Evolutionary conservation across 2,329 filamentous ascomycete species (phyloP).

Genomic region (Aureobasidium melanogenum): DNA sequence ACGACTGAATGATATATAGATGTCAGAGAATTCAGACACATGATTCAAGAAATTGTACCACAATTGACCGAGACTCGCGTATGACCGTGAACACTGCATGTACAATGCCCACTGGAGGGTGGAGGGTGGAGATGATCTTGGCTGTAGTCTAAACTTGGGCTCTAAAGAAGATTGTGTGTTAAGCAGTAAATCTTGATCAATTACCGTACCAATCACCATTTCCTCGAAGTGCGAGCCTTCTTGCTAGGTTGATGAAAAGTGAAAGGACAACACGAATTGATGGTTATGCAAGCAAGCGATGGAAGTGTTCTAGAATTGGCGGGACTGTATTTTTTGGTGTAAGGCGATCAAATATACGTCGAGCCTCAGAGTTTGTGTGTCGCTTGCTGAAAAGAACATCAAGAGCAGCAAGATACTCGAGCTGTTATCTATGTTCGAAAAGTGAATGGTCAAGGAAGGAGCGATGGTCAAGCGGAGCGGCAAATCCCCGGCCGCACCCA

Average conservation of each 20-base stretch:
- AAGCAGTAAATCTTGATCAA: background rate
- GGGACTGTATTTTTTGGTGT: too few species aligned
- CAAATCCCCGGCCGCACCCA: background rate
- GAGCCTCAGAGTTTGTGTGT: too few species aligned
- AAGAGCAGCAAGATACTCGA: background rate
- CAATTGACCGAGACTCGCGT: background rate
- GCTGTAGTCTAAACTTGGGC: background rate
- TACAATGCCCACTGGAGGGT: too few species aligned
- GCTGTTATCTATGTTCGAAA: background rate
- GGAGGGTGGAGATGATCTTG: too few species aligned
- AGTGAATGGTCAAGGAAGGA: background rate
- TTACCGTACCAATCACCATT: too few species aligned
- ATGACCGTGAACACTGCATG: background rate
- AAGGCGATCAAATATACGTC: too few species aligned
- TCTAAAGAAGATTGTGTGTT: background rate
- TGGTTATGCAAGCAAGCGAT: background rate
- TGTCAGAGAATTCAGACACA: background rate
- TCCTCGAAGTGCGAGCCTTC: too few species aligned
- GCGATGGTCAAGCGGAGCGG: background rate
- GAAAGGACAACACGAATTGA: too few species aligned
- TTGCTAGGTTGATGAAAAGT: too few species aligned
- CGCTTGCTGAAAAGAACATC: background rate
- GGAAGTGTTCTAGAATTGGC: too few species aligned
- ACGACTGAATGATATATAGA: constrained; percentile 1
- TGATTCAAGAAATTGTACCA: background rate